Base-by-base conservation (phyloP, 1,284 basidiomycete genomes). In the Grifola frondosa region DNA sequence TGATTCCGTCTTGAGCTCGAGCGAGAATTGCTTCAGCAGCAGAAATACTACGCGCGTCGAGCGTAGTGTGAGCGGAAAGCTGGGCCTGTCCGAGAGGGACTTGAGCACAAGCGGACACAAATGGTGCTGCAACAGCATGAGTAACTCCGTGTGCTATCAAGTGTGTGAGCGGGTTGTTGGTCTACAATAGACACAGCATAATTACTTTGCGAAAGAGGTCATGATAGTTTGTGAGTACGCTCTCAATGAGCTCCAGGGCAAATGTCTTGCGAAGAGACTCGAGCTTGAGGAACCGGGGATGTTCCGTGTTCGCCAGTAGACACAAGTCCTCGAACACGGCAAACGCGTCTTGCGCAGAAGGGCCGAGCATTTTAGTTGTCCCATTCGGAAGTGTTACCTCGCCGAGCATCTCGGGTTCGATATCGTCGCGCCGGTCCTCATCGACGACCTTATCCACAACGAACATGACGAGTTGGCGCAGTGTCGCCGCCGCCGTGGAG, bases 401-500 rank as follows among this genome's bases (percentile, higher is more conserved):
- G 8, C 68, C 60, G 24, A 77, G 59, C 2, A 64, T 49, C 21
- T 59, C 51, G 3, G 62, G 40, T 6, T 57, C 30, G 12, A 64
- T 48, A 13, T 71, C 67, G 12, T 74, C 75, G 15, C 65, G 62
- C n/a, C 70, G 66, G 52, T 93, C 90, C 61, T 95, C 91, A 15
- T 82, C 78, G 2, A 85, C 81, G 59, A 98, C 88, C 59, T 97
- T 95, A 69, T 99, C 96, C 37, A 98, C 91, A 11, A 98, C 86
- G 53, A 97, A 91, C 94, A 99, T 98, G 42, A 99, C 91, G 1
- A 97, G 78, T 64, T 98, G 96, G 2, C 96, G 86, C 6, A 99
- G 77, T 0, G 95, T 98, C 0, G 97, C 96, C 0, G 95, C 95
- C 0, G 96, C 97, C 1, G 96, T 99, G 0, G 93, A 97, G 4